Evolutionary conservation across 148 eudicot genomes (phyloP).

Genomic region (Drosera capensis): DNA sequence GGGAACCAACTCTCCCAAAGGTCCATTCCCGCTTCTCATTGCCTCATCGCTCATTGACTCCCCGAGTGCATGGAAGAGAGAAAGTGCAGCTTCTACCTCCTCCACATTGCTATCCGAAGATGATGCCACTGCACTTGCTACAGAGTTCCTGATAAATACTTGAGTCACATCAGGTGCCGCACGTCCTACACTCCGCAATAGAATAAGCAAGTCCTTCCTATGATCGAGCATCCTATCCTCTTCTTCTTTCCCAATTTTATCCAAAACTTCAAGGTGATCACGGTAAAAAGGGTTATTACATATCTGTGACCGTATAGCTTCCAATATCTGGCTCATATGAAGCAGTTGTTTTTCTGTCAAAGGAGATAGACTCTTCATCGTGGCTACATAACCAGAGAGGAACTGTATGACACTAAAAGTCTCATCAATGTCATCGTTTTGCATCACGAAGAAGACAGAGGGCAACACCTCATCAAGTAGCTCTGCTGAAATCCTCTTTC

Average conservation of each 20-base stretch:
- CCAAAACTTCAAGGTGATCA: constrained; percentile 58
- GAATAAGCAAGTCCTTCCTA: constrained; percentile 68
- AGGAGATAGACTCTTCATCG: constrained; percentile 60
- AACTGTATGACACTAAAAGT: constrained; percentile 69
- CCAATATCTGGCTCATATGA: constrained; percentile 75
- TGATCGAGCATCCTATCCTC: constrained; percentile 88
- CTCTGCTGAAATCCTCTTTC: constrained; percentile 33
- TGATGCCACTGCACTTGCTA: constrained; percentile 44
- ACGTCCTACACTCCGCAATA: constrained; percentile 77
- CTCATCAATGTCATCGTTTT: constrained; percentile 52
- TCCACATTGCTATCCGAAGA: constrained; percentile 66
- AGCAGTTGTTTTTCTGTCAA: constrained; percentile 54
- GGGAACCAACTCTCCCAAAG: constrained; percentile 64
- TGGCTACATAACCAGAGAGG: constrained; percentile 72
- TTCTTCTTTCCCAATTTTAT: constrained; percentile 79
- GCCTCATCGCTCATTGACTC: constrained; percentile 77
- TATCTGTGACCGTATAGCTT: constrained; percentile 71
- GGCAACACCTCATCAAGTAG: constrained; percentile 88
- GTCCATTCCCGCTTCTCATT: constrained; percentile 54
- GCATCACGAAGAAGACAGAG: constrained; percentile 65
- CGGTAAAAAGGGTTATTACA: constrained; percentile 65
- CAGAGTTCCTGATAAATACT: constrained; percentile 55
- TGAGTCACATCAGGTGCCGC: constrained; percentile 86
- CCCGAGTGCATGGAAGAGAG: constrained; percentile 77
- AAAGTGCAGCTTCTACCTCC: constrained; percentile 92